Conservation (phyloP, 176 grass and related monocot species). For the Paspalum notatum region DNA sequence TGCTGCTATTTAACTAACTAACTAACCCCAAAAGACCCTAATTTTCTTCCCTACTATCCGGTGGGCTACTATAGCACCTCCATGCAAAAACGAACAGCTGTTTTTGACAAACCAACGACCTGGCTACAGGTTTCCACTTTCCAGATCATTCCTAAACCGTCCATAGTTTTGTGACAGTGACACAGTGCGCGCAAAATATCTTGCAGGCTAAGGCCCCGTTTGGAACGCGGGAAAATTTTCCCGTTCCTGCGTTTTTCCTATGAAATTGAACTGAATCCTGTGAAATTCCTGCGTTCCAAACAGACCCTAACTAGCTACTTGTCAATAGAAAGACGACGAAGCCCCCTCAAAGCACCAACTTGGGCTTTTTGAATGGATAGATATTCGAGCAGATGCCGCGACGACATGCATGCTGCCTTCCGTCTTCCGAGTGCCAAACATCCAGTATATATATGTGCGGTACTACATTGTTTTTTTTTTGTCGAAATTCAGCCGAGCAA, state of each 20-base stretch:
- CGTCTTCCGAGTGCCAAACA: background rate
- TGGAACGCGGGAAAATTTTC: no score
- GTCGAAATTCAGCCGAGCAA: background rate
- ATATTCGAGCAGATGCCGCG: background rate
- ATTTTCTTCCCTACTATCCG: conserved; percentile 12
- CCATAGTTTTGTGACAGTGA: background rate
- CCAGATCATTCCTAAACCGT: background rate
- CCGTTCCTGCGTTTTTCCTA: no score
- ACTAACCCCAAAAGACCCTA: no score
- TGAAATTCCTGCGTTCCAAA: no score
- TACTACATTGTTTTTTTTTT: no score
- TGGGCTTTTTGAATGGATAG: background rate
- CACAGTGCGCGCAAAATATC: no score
- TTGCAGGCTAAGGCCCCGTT: no score
- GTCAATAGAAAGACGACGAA: background rate
- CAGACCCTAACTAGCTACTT: background rate
- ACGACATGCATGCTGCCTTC: no score
- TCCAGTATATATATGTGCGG: no score
- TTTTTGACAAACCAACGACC: conserved; percentile 1
- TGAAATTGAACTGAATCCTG: no score
- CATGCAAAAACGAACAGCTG: conserved; percentile 31
- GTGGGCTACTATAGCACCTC: conserved; percentile 25
- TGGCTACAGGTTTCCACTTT: background rate
- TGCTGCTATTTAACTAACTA: conserved; percentile 39
- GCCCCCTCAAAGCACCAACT: background rate